Percentiles rank a stretch among this genome's conserved stretches.
phyloP scores from a whole-genome alignment of 2,329 filamentous ascomycete genomes.

The Aspergillus jensenii region DNA sequence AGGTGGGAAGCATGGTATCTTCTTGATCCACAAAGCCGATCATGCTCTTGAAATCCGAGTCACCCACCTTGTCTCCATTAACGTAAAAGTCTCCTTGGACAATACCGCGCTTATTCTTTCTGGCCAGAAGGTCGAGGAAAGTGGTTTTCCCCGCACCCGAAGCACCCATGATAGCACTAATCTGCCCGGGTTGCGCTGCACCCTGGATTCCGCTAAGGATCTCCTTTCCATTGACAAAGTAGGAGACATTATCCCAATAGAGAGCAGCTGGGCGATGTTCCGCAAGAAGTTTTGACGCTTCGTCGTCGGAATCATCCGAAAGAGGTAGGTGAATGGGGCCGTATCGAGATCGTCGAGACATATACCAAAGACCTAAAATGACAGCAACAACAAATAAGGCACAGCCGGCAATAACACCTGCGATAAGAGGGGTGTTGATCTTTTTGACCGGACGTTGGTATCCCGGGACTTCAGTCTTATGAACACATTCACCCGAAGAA shows the following conservation, averaged over 20 bases:
- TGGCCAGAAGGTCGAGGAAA: slow-evolving; percentile 90
- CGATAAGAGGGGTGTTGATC: slow-evolving; percentile 96
- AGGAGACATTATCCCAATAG: slow-evolving; percentile 84
- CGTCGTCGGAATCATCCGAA: slow-evolving; percentile 82
- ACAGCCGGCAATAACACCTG: slow-evolving; percentile 83
- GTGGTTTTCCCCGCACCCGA: slow-evolving; percentile 97
- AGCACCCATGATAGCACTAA: slow-evolving; percentile 96
- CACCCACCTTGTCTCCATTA: slow-evolving; percentile 85
- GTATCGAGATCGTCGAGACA: slow-evolving; percentile 68
- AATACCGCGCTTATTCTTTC: slow-evolving; percentile 90
- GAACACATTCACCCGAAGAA: slow-evolving; percentile 84
- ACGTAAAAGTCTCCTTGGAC: slow-evolving; percentile 82
- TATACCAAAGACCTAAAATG: slow-evolving; percentile 81
- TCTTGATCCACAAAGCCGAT: slow-evolving; percentile 98
- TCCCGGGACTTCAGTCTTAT: slow-evolving; percentile 88
- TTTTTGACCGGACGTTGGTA: slow-evolving; percentile 85
- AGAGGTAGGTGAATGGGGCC: slow-evolving; percentile 73
- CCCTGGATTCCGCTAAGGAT: slow-evolving; percentile 81
- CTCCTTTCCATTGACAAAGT: slow-evolving; percentile 80
- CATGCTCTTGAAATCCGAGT: slow-evolving; percentile 84
- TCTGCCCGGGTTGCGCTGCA: slow-evolving; percentile 88
- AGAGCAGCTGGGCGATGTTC: slow-evolving; percentile 90
- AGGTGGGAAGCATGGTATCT: slow-evolving; percentile 90
- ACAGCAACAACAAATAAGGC: slow-evolving; percentile 86
- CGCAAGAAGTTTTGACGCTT: slow-evolving; percentile 79